Evolutionary conservation across 75 land plant species (phyloP), one percentile per base, ranked within the genome.

Genomic region (Pinus tabuliformis): DNA sequence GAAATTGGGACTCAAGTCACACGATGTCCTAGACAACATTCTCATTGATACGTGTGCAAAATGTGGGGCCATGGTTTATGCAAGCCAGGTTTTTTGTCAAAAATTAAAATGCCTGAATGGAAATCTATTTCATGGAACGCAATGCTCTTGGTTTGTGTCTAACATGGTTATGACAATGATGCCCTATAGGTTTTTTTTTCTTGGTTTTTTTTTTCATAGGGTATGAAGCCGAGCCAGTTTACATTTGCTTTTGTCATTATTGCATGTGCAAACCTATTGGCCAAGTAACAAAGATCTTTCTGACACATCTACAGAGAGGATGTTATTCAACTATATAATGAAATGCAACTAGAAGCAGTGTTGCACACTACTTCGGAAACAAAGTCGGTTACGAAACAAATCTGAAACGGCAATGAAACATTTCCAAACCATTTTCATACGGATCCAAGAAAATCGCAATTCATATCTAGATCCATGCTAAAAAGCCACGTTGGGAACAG

Each of bases 91-190:
- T 12, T 90, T 87, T 80, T 33, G 33, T 33, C 33, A 33, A 33
- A 33, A 33, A 82, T 85, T 65, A 73, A 59, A 21, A 36, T 68
- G 28, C 21, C 58, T 30, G 16, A 36, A 6, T 77, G 75, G 1
- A 87, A 85, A 59, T 81, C 65, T 1, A 79, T 87, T 65, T 77
- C 92, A 61, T 90, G 92, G 86, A 90, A 89, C 6, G 83, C 83
- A 0, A 80, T 90, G 82, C 80, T 90, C 58, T 70, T 83, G n/a
- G 92, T 86, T 8, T 90, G 83, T 77, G 76, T 78, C 74, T 78
- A 81, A 45, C 58, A 52, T 57, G 89, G 89, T 65, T 73, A 75
- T 13, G 61, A 60, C 64, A 75, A 84, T n/a, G 78, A 80, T 57
- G 92, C 87, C 2, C n/a, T 84, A 3, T 45, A 78, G 14, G n/a